A percentile compares a stretch with the other conserved stretches of the same genome.
Conservation (phyloP, 2,329 filamentous ascomycete species). For the Emmonsiellopsis sp. region DNA sequence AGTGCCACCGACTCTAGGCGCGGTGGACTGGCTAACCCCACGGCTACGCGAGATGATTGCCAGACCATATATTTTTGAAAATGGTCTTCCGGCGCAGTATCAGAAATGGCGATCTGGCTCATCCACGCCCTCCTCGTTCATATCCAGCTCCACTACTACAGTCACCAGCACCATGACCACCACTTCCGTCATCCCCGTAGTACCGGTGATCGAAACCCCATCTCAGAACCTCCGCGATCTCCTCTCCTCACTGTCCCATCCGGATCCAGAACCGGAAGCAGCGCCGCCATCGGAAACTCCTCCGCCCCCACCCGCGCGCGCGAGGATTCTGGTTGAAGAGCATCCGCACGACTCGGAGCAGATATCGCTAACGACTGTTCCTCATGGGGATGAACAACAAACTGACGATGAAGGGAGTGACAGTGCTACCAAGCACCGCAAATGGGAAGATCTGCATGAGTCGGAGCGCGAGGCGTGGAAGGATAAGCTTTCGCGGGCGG, state of each 20-base stretch:
- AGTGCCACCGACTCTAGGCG: conserved; percentile 48
- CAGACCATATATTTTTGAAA: conserved; percentile 29
- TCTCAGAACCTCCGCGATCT: conserved; percentile 19
- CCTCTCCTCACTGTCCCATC: conserved; percentile 17
- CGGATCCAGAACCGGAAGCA: conserved; percentile 14
- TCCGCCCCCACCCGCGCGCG: conserved; percentile 6
- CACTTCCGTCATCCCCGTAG: neutral
- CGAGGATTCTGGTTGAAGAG: conserved; percentile 9
- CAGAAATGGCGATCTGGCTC: conserved; percentile 11
- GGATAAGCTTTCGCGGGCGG: conserved; percentile 56
- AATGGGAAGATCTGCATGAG: conserved; percentile 62
- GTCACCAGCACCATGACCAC: neutral
- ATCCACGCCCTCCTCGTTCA: conserved; percentile 6
- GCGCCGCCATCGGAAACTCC: conserved; percentile 18
- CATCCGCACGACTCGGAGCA: conserved; percentile 2
- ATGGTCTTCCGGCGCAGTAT: conserved; percentile 11
- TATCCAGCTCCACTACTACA: neutral
- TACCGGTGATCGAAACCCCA: conserved; percentile 5
- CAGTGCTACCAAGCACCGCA: conserved; percentile 14
- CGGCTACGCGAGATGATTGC: conserved; percentile 36
- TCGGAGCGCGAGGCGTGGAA: conserved; percentile 62
- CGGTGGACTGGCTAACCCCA: conserved; percentile 47
- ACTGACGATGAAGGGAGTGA: neutral
- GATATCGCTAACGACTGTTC: conserved; percentile 1
- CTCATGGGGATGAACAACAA: neutral